Base-by-base conservation (phyloP, 345 rosid species). In the Clausena lansium region DNA sequence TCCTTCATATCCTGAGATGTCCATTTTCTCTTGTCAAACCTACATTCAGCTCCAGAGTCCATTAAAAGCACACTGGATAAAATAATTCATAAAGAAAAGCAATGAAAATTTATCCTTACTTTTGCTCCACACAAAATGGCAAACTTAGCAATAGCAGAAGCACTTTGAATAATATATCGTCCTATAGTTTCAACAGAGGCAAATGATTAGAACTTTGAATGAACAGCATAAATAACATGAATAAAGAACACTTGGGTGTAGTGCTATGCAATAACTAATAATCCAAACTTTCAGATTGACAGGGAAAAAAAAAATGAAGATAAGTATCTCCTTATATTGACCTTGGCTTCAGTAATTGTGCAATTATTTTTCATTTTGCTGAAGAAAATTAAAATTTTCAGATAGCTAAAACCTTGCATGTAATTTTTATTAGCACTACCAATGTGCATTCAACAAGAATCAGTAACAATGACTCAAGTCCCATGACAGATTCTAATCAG, bases 91-190 rank as follows among this genome's bases (percentile, higher is more conserved):
- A 45, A 55, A 50, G 50, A 17, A 74, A 76, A 83, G 74, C 68
- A 55, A 72, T 60, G 55, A 36, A 64, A 82, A 22, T 74, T 77
- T 39, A 45, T 77, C 75, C 91, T 92, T 77, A 89, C 98, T 47
- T 76, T 86, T 88, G 79, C 74, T 81, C 83, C 32, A 68, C 79
- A 80, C 13, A 58, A 65, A 76, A 85, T 28, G 89, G 88, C 70
- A 87, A 62, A 57, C 75, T 81, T 71, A 89, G 87, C 80, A 95
- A 77, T 80, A 86, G 90, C 83, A 93, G 76, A 54, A 95, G 98
- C 84, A 95, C 84, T 81, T 88, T 88, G 82, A 95, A 93, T 80
- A 95, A 82, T 30, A 90, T n/a, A 78, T 93, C 98, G 75, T 93
- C 99, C 99, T 95, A 78, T 79, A 86, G 14, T 77, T 74, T 41